A percentile compares a stretch with the other conserved stretches of the same genome.
Conservation (phyloP, 2,329 filamentous ascomycete species). For the Orbilia brochopaga region DNA sequence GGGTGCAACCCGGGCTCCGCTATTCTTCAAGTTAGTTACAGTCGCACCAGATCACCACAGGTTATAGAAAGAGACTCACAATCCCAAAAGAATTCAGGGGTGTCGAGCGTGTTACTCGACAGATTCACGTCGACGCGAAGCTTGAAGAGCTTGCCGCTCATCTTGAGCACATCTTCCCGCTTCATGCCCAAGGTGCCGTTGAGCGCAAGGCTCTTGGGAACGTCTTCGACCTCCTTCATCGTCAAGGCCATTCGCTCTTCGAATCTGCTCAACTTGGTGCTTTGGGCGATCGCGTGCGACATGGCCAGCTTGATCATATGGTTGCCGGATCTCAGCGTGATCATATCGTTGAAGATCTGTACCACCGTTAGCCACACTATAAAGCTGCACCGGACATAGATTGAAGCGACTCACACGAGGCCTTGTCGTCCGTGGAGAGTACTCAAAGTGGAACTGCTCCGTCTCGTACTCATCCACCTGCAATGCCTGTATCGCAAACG, state of each 20-base stretch:
- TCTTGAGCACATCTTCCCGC: constrained; percentile 86
- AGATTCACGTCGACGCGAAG: constrained; percentile 96
- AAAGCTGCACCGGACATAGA: not conserved
- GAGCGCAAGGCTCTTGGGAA: constrained; percentile 84
- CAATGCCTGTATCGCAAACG: constrained; percentile 78
- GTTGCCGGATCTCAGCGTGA: constrained; percentile 88
- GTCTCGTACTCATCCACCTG: constrained; percentile 93
- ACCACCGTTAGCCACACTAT: not conserved
- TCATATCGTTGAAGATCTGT: constrained; percentile 89
- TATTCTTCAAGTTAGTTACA: constrained; percentile 17
- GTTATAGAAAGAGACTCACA: constrained; percentile 56
- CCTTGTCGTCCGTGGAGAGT: constrained; percentile 81
- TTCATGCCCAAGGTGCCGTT: constrained; percentile 92
- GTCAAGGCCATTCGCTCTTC: constrained; percentile 95
- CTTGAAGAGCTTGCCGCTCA: constrained; percentile 88
- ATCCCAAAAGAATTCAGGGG: constrained; percentile 98
- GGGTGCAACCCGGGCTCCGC: constrained; percentile 90
- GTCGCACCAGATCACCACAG: not conserved
- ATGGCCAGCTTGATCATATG: constrained; percentile 99
- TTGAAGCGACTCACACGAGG: constrained; percentile 68
- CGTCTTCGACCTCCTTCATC: constrained; percentile 89
- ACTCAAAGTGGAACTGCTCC: constrained; percentile 98
- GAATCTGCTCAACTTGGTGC: constrained; percentile 93
- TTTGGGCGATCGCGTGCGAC: constrained; percentile 95
- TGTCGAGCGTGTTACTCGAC: constrained; percentile 83